Base-by-base conservation (phyloP, 805 yeast genomes). In the Candida wancherniae region DNA sequence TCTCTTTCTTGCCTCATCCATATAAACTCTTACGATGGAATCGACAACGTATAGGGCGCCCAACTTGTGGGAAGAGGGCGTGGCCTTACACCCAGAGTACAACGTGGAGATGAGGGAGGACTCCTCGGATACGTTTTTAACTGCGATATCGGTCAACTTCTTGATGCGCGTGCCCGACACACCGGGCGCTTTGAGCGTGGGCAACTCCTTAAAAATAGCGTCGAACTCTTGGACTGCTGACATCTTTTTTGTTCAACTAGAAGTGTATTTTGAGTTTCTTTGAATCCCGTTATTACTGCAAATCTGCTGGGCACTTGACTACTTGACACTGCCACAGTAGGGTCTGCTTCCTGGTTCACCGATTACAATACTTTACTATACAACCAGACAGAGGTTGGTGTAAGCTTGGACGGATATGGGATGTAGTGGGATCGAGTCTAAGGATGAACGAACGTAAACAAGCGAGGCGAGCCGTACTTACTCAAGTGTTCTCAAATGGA, bases 161-260 rank as follows among this genome's bases (percentile, higher is more conserved):
- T 84, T 84, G 59, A 90, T 92, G 64, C 96, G 86, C 34, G 95
- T 78, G 25, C 97, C 97, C 17, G 97, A 87, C 31, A 90, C 92
- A 39, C 98, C 97, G 9, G 90, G 90, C 10, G 95, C 75, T 58
- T 80, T 81, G 47, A 82, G 61, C 5, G 72, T 67, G 17, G 72
- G 64, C 32, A 75, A 53, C 50, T 73, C 78, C 42, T 64, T 67
- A 36, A 73, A 57, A 19, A 65, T 62, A 28, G 58, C 41, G 41
- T 70, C 75, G 47, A 74, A 73, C 43, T 70, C 65, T 45, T 66
- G 69, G 37, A 61, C 55, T 14, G 51, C 58, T 20, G 70, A 55
- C 73, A 66, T 65, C 6, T 21, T 26, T 28, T n/a, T 11, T 9
- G 18, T 23, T 30, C 10, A 9, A 13, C 11, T n/a, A 12, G 15